Base-by-base conservation (phyloP, 768 basidiomycete species). In the Ramaria sp. region DNA sequence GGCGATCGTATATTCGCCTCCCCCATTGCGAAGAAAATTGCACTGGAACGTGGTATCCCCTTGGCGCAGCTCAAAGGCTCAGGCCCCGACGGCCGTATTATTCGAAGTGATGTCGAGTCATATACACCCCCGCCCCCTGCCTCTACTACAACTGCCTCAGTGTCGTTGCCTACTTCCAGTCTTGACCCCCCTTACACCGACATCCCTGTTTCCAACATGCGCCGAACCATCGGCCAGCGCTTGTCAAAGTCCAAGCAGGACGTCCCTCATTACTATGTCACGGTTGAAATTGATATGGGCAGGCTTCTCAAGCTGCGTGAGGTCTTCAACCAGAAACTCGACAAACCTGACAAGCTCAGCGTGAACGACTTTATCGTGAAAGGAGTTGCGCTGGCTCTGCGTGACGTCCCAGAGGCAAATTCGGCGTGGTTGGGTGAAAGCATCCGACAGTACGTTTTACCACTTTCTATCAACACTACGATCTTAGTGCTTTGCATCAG, bases 301-400 rank as follows among this genome's bases (percentile, higher is more conserved):
- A 89, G 90, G 77, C 84, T 92, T 19, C 69, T 88, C 67, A 98
- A 96, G 73, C 79, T 99, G 61, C 80, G 96, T 50, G 84, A 95
- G 71, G 86, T 97, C 61, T 98, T 99, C 77, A 99, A 99, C 80
- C 84, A 84, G 71, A 78, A 87, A 17, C 71, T 91, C 39, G 78
- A 79, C 24, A 89, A 90, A 66, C 88, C 89, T 72, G 91, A 93
- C 69, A 95, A 94, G 75, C 80, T 99, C 53, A 94, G 91, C 63
- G 91, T 99, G 59, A 98, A 98, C 70, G 96, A 99, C 73, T 99
- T 99, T 69, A 82, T 99, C 65, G 83, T 98, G 67, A 99, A 99
- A 73, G 96, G 92, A 4, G 83, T 88, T 33, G 83, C 88, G 9
- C 87, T 91, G 64, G 94, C 96, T 1, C 78, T 98, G 51, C 78